Conservation (phyloP, 495 filamentous ascomycete species). For the Podospora appendiculata region DNA sequence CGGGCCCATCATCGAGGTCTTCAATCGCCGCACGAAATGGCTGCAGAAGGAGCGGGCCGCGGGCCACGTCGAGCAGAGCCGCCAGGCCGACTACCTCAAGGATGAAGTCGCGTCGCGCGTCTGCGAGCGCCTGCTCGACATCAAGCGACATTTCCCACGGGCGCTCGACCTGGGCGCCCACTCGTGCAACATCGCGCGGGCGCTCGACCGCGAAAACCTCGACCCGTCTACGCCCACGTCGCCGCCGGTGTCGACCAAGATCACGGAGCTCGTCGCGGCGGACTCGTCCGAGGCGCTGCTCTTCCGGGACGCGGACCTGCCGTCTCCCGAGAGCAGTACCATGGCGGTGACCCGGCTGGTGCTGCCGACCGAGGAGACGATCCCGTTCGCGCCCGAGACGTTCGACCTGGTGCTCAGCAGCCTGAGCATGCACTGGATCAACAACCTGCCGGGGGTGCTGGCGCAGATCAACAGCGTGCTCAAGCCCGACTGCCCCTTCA, state of each 20-base stretch:
- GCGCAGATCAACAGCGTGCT: conserved; percentile 73
- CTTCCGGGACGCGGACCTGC: conserved; percentile 68
- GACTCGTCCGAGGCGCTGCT: conserved; percentile 75
- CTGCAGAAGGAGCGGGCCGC: conserved; percentile 86
- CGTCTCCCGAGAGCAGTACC: conserved; percentile 63
- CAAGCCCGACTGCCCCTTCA: conserved; percentile 85
- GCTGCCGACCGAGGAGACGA: conserved; percentile 57
- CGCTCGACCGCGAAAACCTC: conserved; percentile 58
- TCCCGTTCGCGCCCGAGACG: conserved; percentile 67
- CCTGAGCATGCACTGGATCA: conserved; percentile 93
- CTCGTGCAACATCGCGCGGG: conserved; percentile 84
- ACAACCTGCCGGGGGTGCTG: conserved; percentile 81
- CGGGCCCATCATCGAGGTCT: conserved; percentile 75
- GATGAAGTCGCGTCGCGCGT: conserved; percentile 84
- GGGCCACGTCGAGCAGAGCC: conserved; percentile 56
- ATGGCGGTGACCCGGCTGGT: conserved; percentile 66
- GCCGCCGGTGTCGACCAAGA: conserved; percentile 56
- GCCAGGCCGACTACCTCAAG: conserved; percentile 81
- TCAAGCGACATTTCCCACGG: conserved; percentile 75
- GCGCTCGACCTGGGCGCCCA: conserved; percentile 95
- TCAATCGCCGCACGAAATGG: conserved; percentile 80
- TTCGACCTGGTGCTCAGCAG: conserved; percentile 88
- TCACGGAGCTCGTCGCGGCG: conserved; percentile 66
- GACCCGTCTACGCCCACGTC: conserved; percentile 41
- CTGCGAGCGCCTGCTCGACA: conserved; percentile 85